Evolutionary conservation across 1,284 basidiomycete genomes (phyloP).

Genomic region (Puccinia polysora): DNA sequence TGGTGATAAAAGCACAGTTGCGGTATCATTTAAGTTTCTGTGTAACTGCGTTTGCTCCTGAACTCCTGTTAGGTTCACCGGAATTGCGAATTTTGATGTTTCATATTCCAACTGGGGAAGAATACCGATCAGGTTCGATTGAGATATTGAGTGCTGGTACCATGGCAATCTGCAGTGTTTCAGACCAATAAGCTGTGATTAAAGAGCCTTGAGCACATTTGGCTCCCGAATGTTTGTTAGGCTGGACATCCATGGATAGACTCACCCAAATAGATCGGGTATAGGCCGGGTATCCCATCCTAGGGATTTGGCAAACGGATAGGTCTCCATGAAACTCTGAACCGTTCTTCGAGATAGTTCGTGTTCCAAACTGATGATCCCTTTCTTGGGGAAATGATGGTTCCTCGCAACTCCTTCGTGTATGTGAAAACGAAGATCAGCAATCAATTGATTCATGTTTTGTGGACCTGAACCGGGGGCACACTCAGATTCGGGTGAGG

Average conservation of each 20-base stretch:
- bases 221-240: too few species aligned
- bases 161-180: too few species aligned
- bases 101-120: too few species aligned
- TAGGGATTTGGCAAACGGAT: conserved; percentile 62
- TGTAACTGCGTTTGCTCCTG: too few species aligned
- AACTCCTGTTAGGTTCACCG: too few species aligned
- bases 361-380: conserved; percentile 76
- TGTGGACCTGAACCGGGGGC: conserved; percentile 31
- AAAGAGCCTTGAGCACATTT: too few species aligned
- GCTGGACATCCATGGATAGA: too few species aligned
- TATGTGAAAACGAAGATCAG: not conserved
- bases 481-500: conserved; percentile 32
- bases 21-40: conserved; percentile 8
- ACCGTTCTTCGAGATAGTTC: conserved; percentile 66
- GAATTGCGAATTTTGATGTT: too few species aligned
- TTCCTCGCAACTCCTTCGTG: not conserved
- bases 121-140: too few species aligned
- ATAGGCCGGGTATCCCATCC: conserved; percentile 64
- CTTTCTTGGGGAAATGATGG: conserved; percentile 59
- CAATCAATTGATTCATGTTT: conserved; percentile 26
- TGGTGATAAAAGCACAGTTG: not conserved
- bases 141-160: too few species aligned
- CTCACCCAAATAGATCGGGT: conserved; percentile 42
- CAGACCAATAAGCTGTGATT: too few species aligned
- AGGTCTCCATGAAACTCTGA: conserved; percentile 65